phyloP scores from a whole-genome alignment of 352 stramenopile genomes.

The Phytophthora agathidicida region DNA sequence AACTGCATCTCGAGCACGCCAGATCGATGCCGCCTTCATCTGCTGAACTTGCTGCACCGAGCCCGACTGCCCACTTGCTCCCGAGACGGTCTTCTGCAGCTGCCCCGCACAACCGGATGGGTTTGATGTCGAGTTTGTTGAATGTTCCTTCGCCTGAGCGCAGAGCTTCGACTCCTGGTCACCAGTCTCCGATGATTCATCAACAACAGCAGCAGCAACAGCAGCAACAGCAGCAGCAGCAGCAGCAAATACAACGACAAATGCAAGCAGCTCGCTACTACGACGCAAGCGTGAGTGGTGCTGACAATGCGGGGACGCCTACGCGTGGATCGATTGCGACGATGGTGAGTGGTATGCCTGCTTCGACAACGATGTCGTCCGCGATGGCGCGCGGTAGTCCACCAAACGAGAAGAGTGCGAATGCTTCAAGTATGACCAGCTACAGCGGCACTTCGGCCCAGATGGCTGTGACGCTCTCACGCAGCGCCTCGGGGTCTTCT shows the following conservation, averaged over 20 bases:
- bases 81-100: slow-evolving; percentile 35
- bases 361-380: slow-evolving; percentile 36
- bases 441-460: slow-evolving; percentile 35
- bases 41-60: slow-evolving; percentile 40
- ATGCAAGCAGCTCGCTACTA: slow-evolving; percentile 47
- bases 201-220: slow-evolving; percentile 43
- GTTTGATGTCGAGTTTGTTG: slow-evolving; percentile 79
- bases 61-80: slow-evolving; percentile 67
- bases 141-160: slow-evolving; percentile 74
- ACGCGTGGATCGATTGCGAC: slow-evolving; percentile 28
- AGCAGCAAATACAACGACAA: slow-evolving; percentile 37
- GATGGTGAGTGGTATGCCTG: slow-evolving; percentile 37
- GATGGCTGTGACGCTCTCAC: slow-evolving; percentile 36
- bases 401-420: slow-evolving; percentile 26
- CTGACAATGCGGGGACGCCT: slow-evolving; percentile 12
- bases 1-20: slow-evolving; percentile 33
- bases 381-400: slow-evolving; percentile 31
- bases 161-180: slow-evolving; percentile 37
- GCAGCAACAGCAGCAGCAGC: slow-evolving; percentile 40
- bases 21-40: slow-evolving; percentile 28
- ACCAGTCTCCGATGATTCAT: slow-evolving; percentile 53
- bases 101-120: slow-evolving; percentile 58
- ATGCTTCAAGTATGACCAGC: slow-evolving; percentile 18
- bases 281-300: slow-evolving; percentile 26
- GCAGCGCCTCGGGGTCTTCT: slow-evolving; percentile 36